Evolutionary conservation across 495 filamentous ascomycete species (phyloP), one percentile per base, ranked within the genome.

Genomic region (Opeltia flavorubescens): DNA sequence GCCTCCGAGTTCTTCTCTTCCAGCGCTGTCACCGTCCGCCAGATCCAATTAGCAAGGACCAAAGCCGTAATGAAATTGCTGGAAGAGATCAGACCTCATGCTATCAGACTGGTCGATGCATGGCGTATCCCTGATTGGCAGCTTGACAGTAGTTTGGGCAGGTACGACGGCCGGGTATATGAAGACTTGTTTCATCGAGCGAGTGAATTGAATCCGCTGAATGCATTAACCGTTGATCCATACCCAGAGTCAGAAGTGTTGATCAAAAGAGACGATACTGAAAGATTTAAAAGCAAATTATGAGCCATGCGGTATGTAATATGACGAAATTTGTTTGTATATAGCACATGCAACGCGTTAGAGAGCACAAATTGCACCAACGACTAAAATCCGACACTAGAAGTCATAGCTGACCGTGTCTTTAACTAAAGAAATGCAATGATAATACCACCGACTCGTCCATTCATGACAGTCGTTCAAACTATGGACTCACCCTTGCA

Each of bases 71-170:
- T 79, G 72, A 75, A 70, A 50, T 62, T 84, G 23, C 64, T 84
- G 4, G 71, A 80, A 47, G 75, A 81, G 53, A 74, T 84, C 49
- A 64, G 80, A 31, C 80, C 80, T 12, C 80, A 82, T 59, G 79
- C 80, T 20, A 69, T 84, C 20, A 60, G 70, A 46, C 58, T 84
- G 35, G 79, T 81, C 3, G 80, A 84, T 59, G 65, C 74, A 1
- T 84, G 79, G 80, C 65, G 70, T 35, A 78, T 84, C 53, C 74
- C 78, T 2, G 80, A 84, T 57, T 84, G 78, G 77, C 74, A 79
- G 55, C 65, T 84, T 8, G 78, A 84, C 52, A 74, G 69, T 53
- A 75, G 70, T 53, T 61, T 84, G 27, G 80, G 80, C 13, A 64
- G 78, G 7, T 71, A 69, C 25, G 79, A 84, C 54, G 80, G 80